Percentiles rank a stretch among this genome's conserved stretches.
phyloP scores from a whole-genome alignment of 345 rosid species.

The Rhizophora mangle region DNA sequence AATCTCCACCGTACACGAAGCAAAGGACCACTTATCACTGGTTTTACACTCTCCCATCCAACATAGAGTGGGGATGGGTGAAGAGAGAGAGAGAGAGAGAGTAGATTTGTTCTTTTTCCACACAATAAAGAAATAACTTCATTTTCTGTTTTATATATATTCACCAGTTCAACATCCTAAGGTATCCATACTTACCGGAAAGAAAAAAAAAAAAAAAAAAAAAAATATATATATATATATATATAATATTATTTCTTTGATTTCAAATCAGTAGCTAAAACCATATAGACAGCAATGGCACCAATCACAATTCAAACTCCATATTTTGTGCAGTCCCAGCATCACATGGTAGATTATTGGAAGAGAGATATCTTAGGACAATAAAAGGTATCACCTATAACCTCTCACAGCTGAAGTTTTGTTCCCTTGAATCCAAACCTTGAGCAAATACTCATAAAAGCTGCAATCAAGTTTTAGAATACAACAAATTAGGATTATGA shows the following conservation, averaged over 20 bases:
- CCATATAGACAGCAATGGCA: background rate
- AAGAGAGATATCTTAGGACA: background rate
- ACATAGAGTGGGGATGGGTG: too few relatives aligned
- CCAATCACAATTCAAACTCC: background rate
- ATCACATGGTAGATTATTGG: background rate
- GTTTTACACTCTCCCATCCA: too few relatives aligned
- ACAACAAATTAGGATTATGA: background rate
- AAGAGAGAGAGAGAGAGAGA: background rate
- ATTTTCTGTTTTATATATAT: background rate
- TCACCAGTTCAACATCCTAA: background rate
- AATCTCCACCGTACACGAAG: too few relatives aligned
- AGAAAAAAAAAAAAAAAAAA: too few relatives aligned
- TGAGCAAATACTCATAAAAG: constrained; percentile 96
- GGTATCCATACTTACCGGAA: background rate
- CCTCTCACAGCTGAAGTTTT: constrained; percentile 66
- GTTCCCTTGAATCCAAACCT: constrained; percentile 97
- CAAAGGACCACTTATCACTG: too few relatives aligned
- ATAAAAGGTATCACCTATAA: constrained; percentile 54
- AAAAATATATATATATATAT: background rate
- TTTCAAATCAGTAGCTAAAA: background rate
- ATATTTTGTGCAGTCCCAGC: background rate
- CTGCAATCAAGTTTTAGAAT: constrained; percentile 38
- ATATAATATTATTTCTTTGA: background rate
- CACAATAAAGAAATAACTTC: background rate
- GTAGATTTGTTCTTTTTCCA: constrained; percentile 1